Percentiles rank a stretch among this genome's conserved stretches.
phyloP scores from a whole-genome alignment of 495 filamentous ascomycete genomes.

The Penicillium daleae region DNA sequence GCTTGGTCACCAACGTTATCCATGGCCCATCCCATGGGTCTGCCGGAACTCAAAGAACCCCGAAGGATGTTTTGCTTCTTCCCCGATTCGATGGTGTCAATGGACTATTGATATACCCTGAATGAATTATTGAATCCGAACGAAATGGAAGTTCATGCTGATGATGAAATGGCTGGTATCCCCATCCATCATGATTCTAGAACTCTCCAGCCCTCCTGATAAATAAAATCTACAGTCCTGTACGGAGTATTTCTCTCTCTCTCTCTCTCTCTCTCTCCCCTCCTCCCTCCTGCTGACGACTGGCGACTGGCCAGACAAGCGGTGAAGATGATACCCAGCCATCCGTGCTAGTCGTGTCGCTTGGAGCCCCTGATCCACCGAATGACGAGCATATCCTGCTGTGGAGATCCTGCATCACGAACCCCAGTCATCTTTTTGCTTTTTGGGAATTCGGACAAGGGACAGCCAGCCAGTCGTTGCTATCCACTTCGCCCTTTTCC shows the following conservation, averaged over 20 bases:
- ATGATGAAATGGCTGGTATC: background rate
- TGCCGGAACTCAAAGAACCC: constrained; percentile 1
- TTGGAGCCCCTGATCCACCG: constrained; percentile 36
- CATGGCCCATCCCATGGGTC: constrained; percentile 5
- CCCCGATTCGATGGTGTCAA: background rate
- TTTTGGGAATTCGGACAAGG: background rate
- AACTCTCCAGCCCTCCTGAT: background rate
- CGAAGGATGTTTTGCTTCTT: background rate
- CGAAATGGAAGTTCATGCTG: background rate
- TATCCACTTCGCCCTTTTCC: constrained; percentile 19
- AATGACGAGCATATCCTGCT: constrained; percentile 36
- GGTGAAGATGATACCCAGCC: constrained; percentile 34
- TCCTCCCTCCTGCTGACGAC: background rate
- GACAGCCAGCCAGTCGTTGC: constrained; percentile 25
- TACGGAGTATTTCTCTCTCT: background rate
- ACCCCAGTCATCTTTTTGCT: constrained; percentile 23
- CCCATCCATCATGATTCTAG: background rate
- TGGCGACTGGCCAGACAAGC: constrained; percentile 29
- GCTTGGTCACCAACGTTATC: background rate
- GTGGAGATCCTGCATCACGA: constrained; percentile 30
- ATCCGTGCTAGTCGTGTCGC: constrained; percentile 29
- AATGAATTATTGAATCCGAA: background rate
- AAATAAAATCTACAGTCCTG: too few relatives aligned
- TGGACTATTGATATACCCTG: background rate
- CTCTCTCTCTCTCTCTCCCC: background rate